These are phyloP conservation scores for Xylariaceae sp. DNA, from an alignment of 2,329 filamentous ascomycete genomes.

Conservation along the genomic window DNA sequence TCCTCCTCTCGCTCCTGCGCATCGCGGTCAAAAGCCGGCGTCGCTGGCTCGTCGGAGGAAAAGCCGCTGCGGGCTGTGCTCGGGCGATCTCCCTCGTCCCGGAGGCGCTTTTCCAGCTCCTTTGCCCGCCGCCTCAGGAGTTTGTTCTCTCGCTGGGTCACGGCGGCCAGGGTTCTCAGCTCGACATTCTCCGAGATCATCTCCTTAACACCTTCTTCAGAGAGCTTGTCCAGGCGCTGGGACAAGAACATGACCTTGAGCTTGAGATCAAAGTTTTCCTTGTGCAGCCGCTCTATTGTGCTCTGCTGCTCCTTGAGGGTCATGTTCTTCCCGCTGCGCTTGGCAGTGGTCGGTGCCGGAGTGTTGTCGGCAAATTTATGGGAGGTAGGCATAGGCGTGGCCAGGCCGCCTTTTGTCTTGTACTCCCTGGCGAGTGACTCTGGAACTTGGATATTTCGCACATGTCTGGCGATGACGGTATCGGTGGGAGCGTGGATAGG, in stretches of 20 bases:
- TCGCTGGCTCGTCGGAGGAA: constrained; percentile 51
- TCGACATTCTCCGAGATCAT: constrained; percentile 98
- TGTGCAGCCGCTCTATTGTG: constrained; percentile 91
- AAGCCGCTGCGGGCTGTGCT: constrained; percentile 49
- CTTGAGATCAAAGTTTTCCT: constrained; percentile 97
- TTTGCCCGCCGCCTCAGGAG: constrained; percentile 71
- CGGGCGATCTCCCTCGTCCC: constrained; percentile 54
- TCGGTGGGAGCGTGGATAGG: constrained; percentile 65
- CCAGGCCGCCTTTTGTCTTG: constrained; percentile 61
- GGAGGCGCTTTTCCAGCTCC: constrained; percentile 74
- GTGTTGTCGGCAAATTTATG: constrained; percentile 47
- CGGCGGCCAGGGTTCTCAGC: constrained; percentile 80
- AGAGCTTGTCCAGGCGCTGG: constrained; percentile 84
- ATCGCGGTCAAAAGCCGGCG: constrained; percentile 50
- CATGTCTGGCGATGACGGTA: constrained; percentile 79
- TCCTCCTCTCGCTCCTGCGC: constrained; percentile 73
- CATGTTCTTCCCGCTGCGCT: constrained; percentile 59
- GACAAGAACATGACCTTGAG: constrained; percentile 96
- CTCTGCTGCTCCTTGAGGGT: constrained; percentile 96
- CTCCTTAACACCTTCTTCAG: constrained; percentile 93
- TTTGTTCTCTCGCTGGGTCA: constrained; percentile 87
- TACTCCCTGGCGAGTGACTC: constrained; percentile 84
- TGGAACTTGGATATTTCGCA: constrained; percentile 84
- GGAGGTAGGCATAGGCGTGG: constrained; percentile 38
- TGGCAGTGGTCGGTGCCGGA: constrained; percentile 40